A percentile compares a stretch with the other conserved stretches of the same genome.
These are phyloP conservation scores for Lichtheimia hyalospora DNA, from an alignment of 371 early-diverging fungal genomes.

Conservation along the genomic window DNA sequence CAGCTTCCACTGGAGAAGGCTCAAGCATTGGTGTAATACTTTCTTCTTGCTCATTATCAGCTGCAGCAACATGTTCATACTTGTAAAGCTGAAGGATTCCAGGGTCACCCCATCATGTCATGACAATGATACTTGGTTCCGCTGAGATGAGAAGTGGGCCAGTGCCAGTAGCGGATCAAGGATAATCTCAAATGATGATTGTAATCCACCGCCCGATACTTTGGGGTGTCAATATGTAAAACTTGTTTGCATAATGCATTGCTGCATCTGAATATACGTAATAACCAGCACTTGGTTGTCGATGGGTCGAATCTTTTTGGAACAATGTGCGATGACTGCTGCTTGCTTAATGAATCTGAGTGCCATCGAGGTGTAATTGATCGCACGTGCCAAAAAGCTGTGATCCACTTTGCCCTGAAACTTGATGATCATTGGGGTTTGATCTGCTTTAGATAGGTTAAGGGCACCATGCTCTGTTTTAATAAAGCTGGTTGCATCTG, in stretches of 20 bases:
- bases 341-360: neutral
- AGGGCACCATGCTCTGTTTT: neutral
- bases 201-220: neutral
- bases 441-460: neutral
- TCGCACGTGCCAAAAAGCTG: neutral
- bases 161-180: neutral
- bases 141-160: constrained; percentile 1
- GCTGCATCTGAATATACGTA: neutral
- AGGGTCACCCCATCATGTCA: constrained; percentile 3
- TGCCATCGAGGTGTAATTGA: neutral
- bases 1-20: neutral
- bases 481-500: neutral
- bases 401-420: constrained; percentile 6
- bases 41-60: neutral
- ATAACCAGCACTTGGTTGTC: neutral
- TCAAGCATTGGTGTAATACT: constrained; percentile 9
- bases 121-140: constrained; percentile 4
- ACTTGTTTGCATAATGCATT: neutral
- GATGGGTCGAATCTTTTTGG: neutral
- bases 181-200: neutral
- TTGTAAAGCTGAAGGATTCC: neutral
- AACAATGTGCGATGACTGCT: neutral
- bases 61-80: too few species aligned
- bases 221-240: constrained; percentile 4
- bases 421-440: neutral